phyloP scores from a whole-genome alignment of 345 rosid genomes.

The Populus euphratica region DNA sequence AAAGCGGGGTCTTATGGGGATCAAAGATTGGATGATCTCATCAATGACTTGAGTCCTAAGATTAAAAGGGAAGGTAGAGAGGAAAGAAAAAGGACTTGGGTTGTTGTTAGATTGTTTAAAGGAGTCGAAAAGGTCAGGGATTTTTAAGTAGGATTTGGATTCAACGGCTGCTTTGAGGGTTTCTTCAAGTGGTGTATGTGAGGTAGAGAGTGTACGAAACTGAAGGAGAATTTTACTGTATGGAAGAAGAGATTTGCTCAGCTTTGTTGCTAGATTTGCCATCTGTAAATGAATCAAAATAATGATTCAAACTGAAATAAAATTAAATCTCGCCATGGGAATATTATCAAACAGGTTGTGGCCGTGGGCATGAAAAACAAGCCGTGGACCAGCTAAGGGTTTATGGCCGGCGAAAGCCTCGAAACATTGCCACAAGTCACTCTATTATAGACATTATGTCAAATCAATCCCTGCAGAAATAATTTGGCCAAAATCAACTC shows the following conservation, averaged over 20 bases:
- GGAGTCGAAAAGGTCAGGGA: conserved; percentile 59
- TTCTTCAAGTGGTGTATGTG: conserved; percentile 40
- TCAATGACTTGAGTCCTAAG: conserved; percentile 48
- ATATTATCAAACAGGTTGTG: conserved; percentile 1
- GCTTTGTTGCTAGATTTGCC: background rate
- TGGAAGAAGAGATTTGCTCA: background rate
- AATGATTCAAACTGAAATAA: background rate
- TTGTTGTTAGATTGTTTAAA: conserved; percentile 31
- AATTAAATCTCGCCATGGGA: background rate
- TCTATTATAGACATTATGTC: too few relatives aligned
- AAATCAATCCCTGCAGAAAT: too few relatives aligned
- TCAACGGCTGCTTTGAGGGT: conserved; percentile 51
- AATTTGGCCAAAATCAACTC: too few relatives aligned
- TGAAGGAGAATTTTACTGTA: background rate
- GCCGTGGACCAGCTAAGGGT: too few relatives aligned
- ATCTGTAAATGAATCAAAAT: too few relatives aligned
- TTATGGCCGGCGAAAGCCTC: too few relatives aligned
- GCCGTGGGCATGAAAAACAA: background rate
- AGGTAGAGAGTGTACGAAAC: conserved; percentile 32
- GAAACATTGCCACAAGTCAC: too few relatives aligned
- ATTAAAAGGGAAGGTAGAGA: conserved; percentile 42
- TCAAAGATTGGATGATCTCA: conserved; percentile 59
- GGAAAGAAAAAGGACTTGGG: conserved; percentile 62
- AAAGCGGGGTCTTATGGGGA: conserved; percentile 55
- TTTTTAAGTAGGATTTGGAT: conserved; percentile 47